Evolutionary conservation across 225 moss, liverwort and hornwort genomes (phyloP), one percentile per base, ranked within the genome.

Genomic region (Marchantia paleacea): DNA sequence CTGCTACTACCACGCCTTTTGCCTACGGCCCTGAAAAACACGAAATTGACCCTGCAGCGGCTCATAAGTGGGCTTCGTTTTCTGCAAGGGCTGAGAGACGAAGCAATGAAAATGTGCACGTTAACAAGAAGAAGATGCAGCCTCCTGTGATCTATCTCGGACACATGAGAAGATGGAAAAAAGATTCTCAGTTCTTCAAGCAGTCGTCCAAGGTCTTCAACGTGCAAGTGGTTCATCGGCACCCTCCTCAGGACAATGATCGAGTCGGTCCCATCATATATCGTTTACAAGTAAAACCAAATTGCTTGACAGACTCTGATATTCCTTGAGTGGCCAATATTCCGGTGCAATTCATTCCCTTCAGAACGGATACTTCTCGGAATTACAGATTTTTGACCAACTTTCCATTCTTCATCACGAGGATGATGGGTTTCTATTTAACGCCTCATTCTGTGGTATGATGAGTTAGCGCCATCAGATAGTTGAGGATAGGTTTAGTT

Each of bases 81-180:
- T 57, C 75, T 39, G 65, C 24, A 28, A 29, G 10, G 51, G 24
- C 15, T 12, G 78, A 66, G 64, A 18, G 47, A 64, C 9, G 22
- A 22, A 6, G 13, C 26, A 15, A 52, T 24, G 20, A 66, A 66
- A 60, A 11, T 60, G 39, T 31, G 0, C 54, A 20, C 0, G 55
- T 29, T 12, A 55, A 12, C 3, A 22, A 9, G 30, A 15, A 31
- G 19, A 63, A 25, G 25, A 16, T 16, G 16, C 50, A 53, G 15
- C 6, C 71, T 16, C 81, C 84, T 47, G 80, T 81, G 58, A 78
- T 90, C 19, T 72, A 91, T 63, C 72, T 97, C 80, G 93, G 90
- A 69, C 94, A 97, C 80, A 18, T 94, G 85, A 83, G 91, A 76
- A 83, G 96, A 68, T 97, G 96, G 96, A 94, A 94, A 87, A 97